These are phyloP conservation scores for Alternaria sp. DNA, from an alignment of 2,329 filamentous ascomycete species.

Conservation along the genomic window DNA sequence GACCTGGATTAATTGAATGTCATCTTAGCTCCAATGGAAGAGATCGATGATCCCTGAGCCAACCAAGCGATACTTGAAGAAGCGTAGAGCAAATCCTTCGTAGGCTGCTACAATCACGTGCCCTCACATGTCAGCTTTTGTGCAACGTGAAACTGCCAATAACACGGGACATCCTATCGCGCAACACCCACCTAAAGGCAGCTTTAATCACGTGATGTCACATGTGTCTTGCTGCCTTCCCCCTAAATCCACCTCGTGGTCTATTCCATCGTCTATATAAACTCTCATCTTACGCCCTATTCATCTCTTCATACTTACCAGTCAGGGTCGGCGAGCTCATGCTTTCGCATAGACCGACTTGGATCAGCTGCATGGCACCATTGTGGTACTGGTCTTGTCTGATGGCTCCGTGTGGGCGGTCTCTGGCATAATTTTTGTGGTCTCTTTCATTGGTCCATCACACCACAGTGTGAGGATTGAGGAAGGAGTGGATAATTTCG, in stretches of 20 bases:
- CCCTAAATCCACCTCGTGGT: neutral
- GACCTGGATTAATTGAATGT: neutral
- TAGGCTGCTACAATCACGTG: conserved; percentile 8
- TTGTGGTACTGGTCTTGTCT: conserved; percentile 15
- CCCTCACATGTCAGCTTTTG: conserved; percentile 7
- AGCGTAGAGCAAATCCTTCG: neutral
- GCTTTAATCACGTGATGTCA: neutral
- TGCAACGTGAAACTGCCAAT: neutral
- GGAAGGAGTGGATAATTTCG: conserved; percentile 1
- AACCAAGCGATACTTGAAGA: neutral
- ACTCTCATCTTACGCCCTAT: neutral
- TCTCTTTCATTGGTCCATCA: conserved; percentile 11
- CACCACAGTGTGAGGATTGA: neutral
- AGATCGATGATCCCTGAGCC: neutral
- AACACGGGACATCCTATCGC: neutral
- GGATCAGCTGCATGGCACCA: conserved; percentile 20
- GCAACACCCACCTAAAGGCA: neutral
- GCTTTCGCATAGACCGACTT: conserved; percentile 13
- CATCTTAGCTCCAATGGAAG: too few species aligned
- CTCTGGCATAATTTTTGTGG: conserved; percentile 21
- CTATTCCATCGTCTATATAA: conserved; percentile 1
- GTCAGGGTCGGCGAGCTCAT: conserved; percentile 19
- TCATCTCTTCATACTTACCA: conserved; percentile 15
- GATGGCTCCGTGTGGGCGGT: conserved; percentile 13
- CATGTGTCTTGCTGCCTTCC: neutral